Base-by-base conservation (phyloP, 106 monocot species). In the Alisma plantagoaquatica region DNA sequence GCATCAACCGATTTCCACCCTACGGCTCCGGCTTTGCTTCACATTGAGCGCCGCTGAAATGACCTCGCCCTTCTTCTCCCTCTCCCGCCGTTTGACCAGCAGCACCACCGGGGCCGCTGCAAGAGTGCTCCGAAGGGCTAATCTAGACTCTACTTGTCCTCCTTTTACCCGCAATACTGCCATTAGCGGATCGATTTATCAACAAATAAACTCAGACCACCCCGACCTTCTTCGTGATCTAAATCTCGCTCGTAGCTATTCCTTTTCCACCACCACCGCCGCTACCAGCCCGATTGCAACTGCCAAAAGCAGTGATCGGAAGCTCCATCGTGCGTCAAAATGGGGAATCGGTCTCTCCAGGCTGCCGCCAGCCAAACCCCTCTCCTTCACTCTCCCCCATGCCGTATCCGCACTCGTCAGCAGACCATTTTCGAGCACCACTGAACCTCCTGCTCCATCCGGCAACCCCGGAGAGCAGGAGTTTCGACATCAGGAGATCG, bases 401-500 rank as follows among this genome's bases (percentile, higher is more conserved):
- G 1, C 35, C 24, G 17, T 15, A 59, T 29, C 18, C 23, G 0
- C 42, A 26, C 15, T n/a, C 26, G 20, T 19, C 19, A n/a, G 4
- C 3, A 63, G 49, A 25, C 43, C 38, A 4, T 41, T 56, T 41
- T 66, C 65, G 14, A 33, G 31, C 22, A 12, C 33, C 0, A 41
- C 43, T 2, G 53, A 29, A 28, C 12, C 19, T 19, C 17, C 11
- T 29, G 28, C 38, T 25, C 41, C 18, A 12, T 29, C 42, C 3
- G 31, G 51, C 12, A 22, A 46, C 2, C 31, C 30, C 2, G 48
- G 27, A 19, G 51, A 41, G 3, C 58, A 64, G 8, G 60, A 77
- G 47, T 59, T 89, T 52, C 54, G 62, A 41, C 75, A 98, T 69
- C 96, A 89, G 57, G 96, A 98, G 62, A 88, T 98, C 54, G 75